Base-by-base conservation (phyloP, 805 yeast genomes). In the Candida vaughaniae region DNA sequence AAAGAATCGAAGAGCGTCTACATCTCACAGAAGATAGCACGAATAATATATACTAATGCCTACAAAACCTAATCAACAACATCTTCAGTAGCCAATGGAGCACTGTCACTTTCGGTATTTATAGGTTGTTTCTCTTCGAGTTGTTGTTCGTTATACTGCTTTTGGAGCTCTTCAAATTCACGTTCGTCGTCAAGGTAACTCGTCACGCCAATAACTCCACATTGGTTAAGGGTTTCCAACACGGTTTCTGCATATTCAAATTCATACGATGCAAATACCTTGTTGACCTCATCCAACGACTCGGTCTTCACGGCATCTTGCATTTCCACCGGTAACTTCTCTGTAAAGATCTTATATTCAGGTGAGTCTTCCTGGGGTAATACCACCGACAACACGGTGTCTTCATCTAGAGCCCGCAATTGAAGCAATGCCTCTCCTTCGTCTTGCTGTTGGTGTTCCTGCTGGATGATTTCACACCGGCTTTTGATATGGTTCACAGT, bases 361-460 rank as follows among this genome's bases (percentile, higher is more conserved):
- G 73, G 62, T 3, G 75, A 71, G n/a, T 74, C 75, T 36, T 63
- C 62, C 43, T 68, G 62, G 5, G 96, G 96, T 11, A 86, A 62
- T 40, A 71, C 74, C 10, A 91, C 87, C 32, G 77, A 71, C 29
- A 91, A 69, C 58, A 83, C 81, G 2, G 89, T 77, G 41, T 80
- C 73, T 28, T 93, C 95, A 60, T 91, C 98, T 41, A 90, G 73
- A 0, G 96, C 79, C 54, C 85, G 85, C 55, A 91, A 70, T 63
- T 91, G 99, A 47, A 91, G 89, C 42, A 83, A 80, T 39, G 82
- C 91, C 34, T 80, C 91, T 31, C 79, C 90, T 16, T 30, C 42
- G 2, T 18, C 27, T 5, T 50, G 59, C 4, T 49, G 58, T 25
- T 69, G 68, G 12, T 58, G 62, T 50, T 85, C 86, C 34, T 69